These are phyloP conservation scores for Leavenworthia alabamica DNA, from an alignment of 345 rosid species.

Conservation along the genomic window DNA sequence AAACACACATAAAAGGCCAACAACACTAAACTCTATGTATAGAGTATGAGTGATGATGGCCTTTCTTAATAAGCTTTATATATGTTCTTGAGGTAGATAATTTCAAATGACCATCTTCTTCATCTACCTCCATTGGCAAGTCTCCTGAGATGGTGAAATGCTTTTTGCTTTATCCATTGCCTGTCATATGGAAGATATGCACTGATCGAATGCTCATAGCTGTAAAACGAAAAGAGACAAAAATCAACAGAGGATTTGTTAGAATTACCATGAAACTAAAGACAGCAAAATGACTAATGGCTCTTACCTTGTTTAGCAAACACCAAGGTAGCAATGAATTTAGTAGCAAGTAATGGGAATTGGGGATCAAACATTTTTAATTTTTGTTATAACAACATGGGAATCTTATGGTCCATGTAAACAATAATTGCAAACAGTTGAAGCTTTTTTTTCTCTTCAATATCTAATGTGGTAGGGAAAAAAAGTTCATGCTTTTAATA, in stretches of 20 bases:
- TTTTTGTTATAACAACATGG: background rate
- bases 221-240: conserved; percentile 19
- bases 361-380: background rate
- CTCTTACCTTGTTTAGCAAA: background rate
- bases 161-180: conserved; percentile 79
- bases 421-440: background rate
- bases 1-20: no score
- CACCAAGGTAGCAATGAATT: background rate
- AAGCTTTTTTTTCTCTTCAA: background rate
- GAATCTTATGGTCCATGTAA: background rate
- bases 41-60: no score
- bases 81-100: background rate
- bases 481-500: background rate
- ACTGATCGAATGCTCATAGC: conserved; percentile 57
- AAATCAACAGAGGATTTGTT: background rate
- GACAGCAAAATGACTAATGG: background rate
- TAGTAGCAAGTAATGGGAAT: background rate
- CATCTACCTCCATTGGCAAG: conserved; percentile 46
- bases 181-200: conserved; percentile 87
- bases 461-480: background rate
- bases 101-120: conserved; percentile 4
- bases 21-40: no score
- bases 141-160: conserved; percentile 69
- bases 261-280: background rate
- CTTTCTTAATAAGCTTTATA: no score